Evolutionary conservation across 2,329 filamentous ascomycete genomes (phyloP).

Genomic region (Sporothrix brunneoviolacea): DNA sequence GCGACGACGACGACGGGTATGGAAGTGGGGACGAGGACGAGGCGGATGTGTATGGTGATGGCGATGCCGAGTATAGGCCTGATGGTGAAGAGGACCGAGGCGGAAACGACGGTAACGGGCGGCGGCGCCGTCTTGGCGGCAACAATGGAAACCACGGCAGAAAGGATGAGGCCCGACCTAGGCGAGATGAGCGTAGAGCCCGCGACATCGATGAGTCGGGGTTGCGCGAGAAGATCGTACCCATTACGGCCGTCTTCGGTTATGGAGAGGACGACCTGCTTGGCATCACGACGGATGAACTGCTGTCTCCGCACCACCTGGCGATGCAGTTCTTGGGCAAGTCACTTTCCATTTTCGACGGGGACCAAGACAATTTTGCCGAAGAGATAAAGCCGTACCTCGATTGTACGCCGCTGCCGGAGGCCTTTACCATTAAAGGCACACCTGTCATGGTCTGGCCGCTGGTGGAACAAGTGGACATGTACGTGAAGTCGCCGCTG

Average conservation of each 20-base stretch:
- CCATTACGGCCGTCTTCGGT: slow-evolving; percentile 5
- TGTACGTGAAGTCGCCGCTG: slow-evolving; percentile 39
- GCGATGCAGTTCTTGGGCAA: neutral
- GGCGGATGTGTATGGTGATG: neutral
- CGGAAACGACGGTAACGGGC: too few species aligned
- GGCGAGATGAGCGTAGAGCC: too few species aligned
- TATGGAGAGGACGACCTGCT: neutral
- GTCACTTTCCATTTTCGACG: neutral
- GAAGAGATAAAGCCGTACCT: slow-evolving; percentile 8
- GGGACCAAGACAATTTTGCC: neutral
- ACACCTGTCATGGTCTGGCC: too few species aligned
- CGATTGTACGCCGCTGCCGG: slow-evolving; percentile 8
- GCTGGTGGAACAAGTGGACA: slow-evolving; percentile 28
- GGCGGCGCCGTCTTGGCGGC: too few species aligned
- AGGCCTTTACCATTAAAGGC: too few species aligned
- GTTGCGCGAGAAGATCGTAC: neutral
- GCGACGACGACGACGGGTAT: neutral
- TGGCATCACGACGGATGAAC: neutral
- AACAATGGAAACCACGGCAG: too few species aligned
- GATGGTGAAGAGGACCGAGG: too few species aligned
- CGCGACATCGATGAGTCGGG: neutral
- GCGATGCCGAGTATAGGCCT: neutral
- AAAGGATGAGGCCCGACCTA: too few species aligned
- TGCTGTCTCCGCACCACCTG: neutral
- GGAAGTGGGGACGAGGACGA: neutral